phyloP scores from a whole-genome alignment of 208 protist genomes.

The Leishmania amazonensis region DNA sequence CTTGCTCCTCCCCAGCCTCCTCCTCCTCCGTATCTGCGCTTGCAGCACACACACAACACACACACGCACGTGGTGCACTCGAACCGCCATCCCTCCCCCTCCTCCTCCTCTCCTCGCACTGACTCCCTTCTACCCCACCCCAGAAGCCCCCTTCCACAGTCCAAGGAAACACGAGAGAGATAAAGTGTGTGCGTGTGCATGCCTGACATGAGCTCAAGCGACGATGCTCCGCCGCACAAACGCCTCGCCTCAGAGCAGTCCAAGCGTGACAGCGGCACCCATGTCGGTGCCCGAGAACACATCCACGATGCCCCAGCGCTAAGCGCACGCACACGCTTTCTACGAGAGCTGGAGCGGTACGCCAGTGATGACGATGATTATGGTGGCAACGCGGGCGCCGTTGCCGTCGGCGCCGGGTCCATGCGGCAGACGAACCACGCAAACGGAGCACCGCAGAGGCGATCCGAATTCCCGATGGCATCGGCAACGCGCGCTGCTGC shows the following conservation, averaged over 20 bases:
- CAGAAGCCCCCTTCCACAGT: background rate
- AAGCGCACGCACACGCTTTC: constrained; percentile 34
- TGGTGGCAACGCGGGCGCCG: background rate
- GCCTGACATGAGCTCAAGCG: background rate
- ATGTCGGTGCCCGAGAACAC: constrained; percentile 12
- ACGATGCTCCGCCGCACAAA: constrained; percentile 19
- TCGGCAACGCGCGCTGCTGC: background rate
- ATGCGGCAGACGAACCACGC: background rate
- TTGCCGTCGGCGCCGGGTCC: background rate
- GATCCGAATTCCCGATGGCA: background rate
- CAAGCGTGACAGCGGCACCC: constrained; percentile 4
- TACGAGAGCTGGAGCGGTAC: constrained; percentile 34
- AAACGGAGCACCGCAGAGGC: background rate
- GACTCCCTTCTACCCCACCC: background rate
- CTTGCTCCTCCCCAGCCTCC: background rate
- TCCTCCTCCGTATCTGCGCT: background rate
- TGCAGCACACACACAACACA: background rate
- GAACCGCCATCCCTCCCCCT: background rate
- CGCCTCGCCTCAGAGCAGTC: constrained; percentile 12
- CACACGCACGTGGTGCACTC: background rate
- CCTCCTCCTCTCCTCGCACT: background rate
- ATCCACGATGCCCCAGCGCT: background rate
- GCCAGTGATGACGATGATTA: constrained; percentile 53
- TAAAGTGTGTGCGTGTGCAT: background rate
- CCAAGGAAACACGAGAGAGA: background rate